Base-by-base conservation (phyloP, 202 grass and related monocot species). In the Musa balbisiana region DNA sequence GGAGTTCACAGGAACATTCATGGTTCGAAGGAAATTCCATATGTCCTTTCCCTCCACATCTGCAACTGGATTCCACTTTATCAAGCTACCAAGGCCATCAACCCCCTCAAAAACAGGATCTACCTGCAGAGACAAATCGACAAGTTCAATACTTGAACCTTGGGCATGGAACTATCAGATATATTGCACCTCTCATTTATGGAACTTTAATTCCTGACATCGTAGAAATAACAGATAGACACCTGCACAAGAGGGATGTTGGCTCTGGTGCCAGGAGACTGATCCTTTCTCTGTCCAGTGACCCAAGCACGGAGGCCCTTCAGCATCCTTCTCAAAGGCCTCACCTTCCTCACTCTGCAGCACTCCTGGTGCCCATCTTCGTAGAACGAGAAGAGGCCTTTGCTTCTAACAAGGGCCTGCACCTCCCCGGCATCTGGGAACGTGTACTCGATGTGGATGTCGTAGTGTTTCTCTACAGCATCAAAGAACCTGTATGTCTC, bases 341-440 rank as follows among this genome's bases (percentile, higher is more conserved):
- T 92, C 67, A 98, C 94, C 84, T 98, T 98, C 73, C 94, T 85
- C 20, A 88, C 79, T 9, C 94, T 81, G 84, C 94, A 98, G 86
- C 94, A 98, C 83, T 98, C 94, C 79, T 98, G 94, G 88, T 98
- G 94, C 11, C 94, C 91, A 58, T 93, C 94, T 77, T 98, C 88
- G 43, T 98, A 98, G 82, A 98, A 98, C 10, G 94, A 98, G 88
- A 98, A 98, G 81, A 98, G 89, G n/a, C 94, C 94, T 81, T 98
- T 98, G 77, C 23, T 87, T 65, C 90, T 85, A 67, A 98, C 94
- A 64, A 98, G 86, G 26, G 43, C 83, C 77, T 98, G 90, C 54
- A 93, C 94, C 84, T 98, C 94, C 25, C 73, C 52, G 5, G 94
- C 23, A 43, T 98, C 94, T 8, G 94, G 94, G 73, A 98, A 98